These are phyloP conservation scores for Cyphellophora europaea DNA, from an alignment of 2,329 filamentous ascomycete species.

Conservation along the genomic window DNA sequence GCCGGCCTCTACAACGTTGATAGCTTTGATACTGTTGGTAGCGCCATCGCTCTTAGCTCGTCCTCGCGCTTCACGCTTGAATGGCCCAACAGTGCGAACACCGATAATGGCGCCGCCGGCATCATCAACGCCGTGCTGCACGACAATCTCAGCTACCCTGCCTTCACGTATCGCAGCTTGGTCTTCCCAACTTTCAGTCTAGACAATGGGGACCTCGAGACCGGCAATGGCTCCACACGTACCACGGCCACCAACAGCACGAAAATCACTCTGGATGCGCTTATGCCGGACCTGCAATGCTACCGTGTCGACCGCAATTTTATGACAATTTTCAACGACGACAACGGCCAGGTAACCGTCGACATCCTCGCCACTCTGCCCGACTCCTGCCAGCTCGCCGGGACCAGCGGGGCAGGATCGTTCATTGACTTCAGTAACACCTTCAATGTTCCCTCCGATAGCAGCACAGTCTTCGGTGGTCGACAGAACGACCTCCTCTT, in stretches of 20 bases:
- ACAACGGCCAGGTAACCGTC: conserved; percentile 12
- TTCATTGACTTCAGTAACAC: conserved; percentile 13
- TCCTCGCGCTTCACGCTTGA: conserved; percentile 21
- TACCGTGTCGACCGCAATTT: not conserved
- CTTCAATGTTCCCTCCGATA: conserved; percentile 11
- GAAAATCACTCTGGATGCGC: not conserved
- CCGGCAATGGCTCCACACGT: not conserved
- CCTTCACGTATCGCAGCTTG: conserved; percentile 15
- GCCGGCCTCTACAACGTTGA: conserved; percentile 23
- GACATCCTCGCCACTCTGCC: conserved; percentile 12
- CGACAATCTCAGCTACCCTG: conserved; percentile 13
- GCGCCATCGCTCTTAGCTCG: conserved; percentile 19
- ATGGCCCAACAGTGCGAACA: conserved; percentile 12
- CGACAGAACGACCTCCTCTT: conserved; percentile 17
- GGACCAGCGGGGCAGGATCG: conserved; percentile 7
- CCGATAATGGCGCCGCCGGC: conserved; percentile 16
- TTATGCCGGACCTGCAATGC: not conserved
- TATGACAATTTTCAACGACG: not conserved
- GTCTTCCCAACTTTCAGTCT: conserved; percentile 15
- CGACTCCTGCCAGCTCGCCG: conserved; percentile 13
- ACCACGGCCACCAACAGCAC: not conserved
- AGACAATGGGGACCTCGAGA: conserved; percentile 6
- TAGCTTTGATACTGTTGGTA: conserved; percentile 14
- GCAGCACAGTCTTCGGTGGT: conserved; percentile 13
- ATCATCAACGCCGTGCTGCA: conserved; percentile 15